Base-by-base conservation (phyloP, 176 grass and related monocot genomes). In the Raddia guianensis region DNA sequence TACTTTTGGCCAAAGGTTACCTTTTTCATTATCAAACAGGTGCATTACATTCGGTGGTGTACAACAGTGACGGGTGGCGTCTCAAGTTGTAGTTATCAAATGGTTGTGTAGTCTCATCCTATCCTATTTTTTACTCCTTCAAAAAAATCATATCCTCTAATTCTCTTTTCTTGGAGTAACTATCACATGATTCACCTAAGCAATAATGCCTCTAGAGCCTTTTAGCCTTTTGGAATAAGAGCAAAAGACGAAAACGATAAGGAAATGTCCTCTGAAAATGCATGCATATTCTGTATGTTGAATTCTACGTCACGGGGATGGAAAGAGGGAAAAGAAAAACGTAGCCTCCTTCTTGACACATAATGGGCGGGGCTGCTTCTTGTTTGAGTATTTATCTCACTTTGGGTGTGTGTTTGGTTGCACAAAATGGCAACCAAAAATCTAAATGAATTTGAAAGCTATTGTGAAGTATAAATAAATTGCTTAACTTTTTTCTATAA, bases 1-100 rank as follows among this genome's bases (percentile, higher is more conserved):
- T 27, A 27, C 27, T 27, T 27, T 27, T 58, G 77, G 77, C 18
- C 12, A 44, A 54, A 15, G 37, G 10, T 21, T 32, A 3, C 40
- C 19, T 69, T 57, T 69, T 64, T 12, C 0, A 11, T 10, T 9
- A 63, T 35, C 35, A 21, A 33, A 8, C 12, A 5, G 16, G 42
- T n/a, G 59, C 78, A 70, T 43, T 53, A 70, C 66, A 59, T 43
- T 53, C 37, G 78, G 42, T 60, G 66, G 2, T 55, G 16, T 5
- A 15, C 53, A 15, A 6, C 44, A 49, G 6, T 2, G 79, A 35
- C 66, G 18, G 6, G 7, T 66, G 27, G 9, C 9, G 20, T 2
- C 11, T 6, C 3, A 18, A 43, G 18, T 14, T 13, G 21, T 57
- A 49, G 72, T 6, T 55, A 32, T 76, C 72, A 12, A 42, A 5